Percentiles rank a stretch among this genome's conserved stretches.
Evolutionary conservation across 305 asterid genomes (phyloP).

Genomic region (Caryopteris hybrid): DNA sequence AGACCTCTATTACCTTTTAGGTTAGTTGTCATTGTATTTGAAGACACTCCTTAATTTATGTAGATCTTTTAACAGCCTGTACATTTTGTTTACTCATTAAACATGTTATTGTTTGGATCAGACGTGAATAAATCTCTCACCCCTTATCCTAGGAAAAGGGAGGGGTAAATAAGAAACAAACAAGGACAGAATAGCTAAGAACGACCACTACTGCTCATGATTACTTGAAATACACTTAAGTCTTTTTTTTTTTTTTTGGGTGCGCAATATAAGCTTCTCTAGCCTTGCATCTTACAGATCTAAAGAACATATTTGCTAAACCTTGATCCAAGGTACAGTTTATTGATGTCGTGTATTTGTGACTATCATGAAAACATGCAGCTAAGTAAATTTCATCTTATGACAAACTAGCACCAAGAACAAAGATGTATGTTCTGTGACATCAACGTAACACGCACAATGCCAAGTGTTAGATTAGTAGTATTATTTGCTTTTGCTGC

Average conservation of each 20-base stretch:
- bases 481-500: too few relatives aligned
- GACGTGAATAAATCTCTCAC: not conserved
- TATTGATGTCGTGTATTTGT: too few relatives aligned
- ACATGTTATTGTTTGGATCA: too few relatives aligned
- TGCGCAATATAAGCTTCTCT: not conserved
- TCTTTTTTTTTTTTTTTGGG: not conserved
- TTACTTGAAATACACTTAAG: too few relatives aligned
- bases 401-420: too few relatives aligned
- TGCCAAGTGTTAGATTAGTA: too few relatives aligned
- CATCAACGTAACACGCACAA: too few relatives aligned
- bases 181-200: not conserved
- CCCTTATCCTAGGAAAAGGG: not conserved
- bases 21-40: conserved; percentile 32
- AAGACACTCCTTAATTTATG: not conserved
- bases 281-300: not conserved
- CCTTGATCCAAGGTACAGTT: too few relatives aligned
- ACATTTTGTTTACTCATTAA: not conserved
- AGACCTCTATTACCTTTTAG: conserved; percentile 88
- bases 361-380: too few relatives aligned
- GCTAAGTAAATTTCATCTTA: too few relatives aligned
- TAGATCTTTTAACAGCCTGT: not conserved
- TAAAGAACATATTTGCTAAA: not conserved
- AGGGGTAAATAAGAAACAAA: not conserved
- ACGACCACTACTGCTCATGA: not conserved
- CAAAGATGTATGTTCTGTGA: too few relatives aligned